Conservation (phyloP, 306 rosid genomes). For the Senna tora region DNA sequence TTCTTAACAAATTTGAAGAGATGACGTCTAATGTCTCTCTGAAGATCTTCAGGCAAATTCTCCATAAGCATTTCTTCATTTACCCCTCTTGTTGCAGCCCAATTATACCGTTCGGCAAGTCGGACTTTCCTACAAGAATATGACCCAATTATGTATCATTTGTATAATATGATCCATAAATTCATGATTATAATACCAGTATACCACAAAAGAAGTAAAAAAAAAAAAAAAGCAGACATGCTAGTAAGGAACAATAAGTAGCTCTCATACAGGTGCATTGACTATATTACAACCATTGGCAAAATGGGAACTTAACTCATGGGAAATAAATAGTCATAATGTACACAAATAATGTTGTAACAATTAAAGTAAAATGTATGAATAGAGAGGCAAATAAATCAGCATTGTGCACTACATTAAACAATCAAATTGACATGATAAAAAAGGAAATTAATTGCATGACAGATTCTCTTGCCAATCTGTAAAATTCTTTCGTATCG, state of each 20-base stretch:
- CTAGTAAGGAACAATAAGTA: not conserved
- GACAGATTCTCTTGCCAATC: too few relatives aligned
- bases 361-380: not conserved
- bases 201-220: not conserved
- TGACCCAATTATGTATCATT: not conserved
- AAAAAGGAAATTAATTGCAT: not conserved
- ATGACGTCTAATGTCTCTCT: slow-evolving; percentile 81
- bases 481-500: too few relatives aligned
- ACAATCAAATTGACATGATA: slow-evolving; percentile 3
- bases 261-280: not conserved
- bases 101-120: slow-evolving; percentile 72
- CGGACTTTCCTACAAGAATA: slow-evolving; percentile 64
- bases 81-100: slow-evolving; percentile 96
- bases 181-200: not conserved
- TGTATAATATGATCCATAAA: not conserved
- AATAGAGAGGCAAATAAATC: not conserved
- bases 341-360: not conserved
- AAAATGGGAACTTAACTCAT: slow-evolving; percentile 1
- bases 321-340: not conserved
- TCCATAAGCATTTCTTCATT: slow-evolving; percentile 81
- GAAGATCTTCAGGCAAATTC: slow-evolving; percentile 85
- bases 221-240: not conserved
- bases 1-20: slow-evolving; percentile 64
- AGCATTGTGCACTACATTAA: not conserved
- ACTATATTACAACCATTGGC: not conserved